Conservation (phyloP, 2,329 filamentous ascomycete species). For the Fusarium transvaalense region DNA sequence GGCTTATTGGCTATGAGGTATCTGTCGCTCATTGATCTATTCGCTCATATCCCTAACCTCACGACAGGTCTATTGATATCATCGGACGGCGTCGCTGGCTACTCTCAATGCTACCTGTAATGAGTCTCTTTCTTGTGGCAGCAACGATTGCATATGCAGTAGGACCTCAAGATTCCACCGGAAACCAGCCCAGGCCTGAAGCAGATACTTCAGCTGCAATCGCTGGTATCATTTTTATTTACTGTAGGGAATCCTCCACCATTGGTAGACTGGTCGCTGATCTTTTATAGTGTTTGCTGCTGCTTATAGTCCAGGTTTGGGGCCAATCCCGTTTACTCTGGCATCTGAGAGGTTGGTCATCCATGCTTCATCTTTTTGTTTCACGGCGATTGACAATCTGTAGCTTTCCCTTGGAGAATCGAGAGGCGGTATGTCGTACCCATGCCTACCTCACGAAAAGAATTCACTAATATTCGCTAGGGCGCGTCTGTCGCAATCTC, state of each 20-base stretch:
- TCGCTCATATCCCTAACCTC: neutral
- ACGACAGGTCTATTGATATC: constrained; percentile 49
- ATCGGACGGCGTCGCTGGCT: constrained; percentile 60
- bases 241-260: neutral
- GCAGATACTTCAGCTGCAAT: constrained; percentile 9
- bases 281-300: constrained; percentile 54
- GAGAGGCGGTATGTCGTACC: constrained; percentile 55
- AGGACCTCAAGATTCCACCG: constrained; percentile 21
- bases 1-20: constrained; percentile 53
- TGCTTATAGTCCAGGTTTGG: constrained; percentile 57
- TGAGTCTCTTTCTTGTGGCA: constrained; percentile 48
- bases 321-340: constrained; percentile 63
- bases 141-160: constrained; percentile 26
- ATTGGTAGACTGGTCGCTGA: neutral
- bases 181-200: constrained; percentile 1
- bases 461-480: constrained; percentile 43
- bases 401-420: constrained; percentile 62
- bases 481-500: constrained; percentile 62
- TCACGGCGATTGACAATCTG: rapidly evolving
- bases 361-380: rapidly evolving
- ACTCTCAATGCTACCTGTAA: constrained; percentile 57
- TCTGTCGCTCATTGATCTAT: rapidly evolving
- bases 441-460: rapidly evolving
- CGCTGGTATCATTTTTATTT: constrained; percentile 35
- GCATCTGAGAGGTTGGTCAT: constrained; percentile 56